Evolutionary conservation across 768 basidiomycete species (phyloP), one percentile per base, ranked within the genome.

Genomic region (Terana coerulea): DNA sequence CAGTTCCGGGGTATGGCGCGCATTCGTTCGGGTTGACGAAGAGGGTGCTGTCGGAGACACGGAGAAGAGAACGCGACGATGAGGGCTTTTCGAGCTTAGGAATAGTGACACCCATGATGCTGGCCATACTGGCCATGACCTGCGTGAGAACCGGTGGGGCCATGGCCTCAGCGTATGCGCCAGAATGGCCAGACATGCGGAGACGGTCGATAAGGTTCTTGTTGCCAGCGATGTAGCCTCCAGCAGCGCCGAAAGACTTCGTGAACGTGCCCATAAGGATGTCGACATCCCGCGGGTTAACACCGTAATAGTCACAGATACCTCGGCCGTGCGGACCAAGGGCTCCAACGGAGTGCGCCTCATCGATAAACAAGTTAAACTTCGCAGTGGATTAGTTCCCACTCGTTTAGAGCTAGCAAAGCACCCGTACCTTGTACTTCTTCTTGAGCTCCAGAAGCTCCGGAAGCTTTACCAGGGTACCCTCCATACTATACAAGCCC

Each of bases 191-290:
- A 40, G 81, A 78, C 21, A 93, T 62, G 12, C 95, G 89, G 7
- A 99, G 77, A 5, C 83, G 75, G 58, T 92, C 86, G 57, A 98
- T 86, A 54, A 95, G 72, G 2, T 73, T 67, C 62, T 91, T 94
- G 59, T 72, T 82, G 6, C 94, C 95, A 3, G 95, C 79, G 55
- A 99, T 86, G 70, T 98, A 98, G 3, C 97, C 95, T 40, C 95
- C 95, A 0, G 94, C 88, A 0, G 93, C 89, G 49, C 91, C 92
- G 61, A 95, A 95, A 0, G 90, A 91, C 67, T 91, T 92, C 22
- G 95, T 99, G 68, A 99, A 97, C 0, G 97, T 99, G 43, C 97
- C 97, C 97, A 99, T 99, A 55, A 97, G 81, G 55, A 99, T 78
- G 64, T 99, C 97, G 56, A 98, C 79, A 7, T 76, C 75, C 2